These are phyloP conservation scores for Coprinopsis strossmayeri DNA, from an alignment of 768 basidiomycete genomes.

Conservation along the genomic window DNA sequence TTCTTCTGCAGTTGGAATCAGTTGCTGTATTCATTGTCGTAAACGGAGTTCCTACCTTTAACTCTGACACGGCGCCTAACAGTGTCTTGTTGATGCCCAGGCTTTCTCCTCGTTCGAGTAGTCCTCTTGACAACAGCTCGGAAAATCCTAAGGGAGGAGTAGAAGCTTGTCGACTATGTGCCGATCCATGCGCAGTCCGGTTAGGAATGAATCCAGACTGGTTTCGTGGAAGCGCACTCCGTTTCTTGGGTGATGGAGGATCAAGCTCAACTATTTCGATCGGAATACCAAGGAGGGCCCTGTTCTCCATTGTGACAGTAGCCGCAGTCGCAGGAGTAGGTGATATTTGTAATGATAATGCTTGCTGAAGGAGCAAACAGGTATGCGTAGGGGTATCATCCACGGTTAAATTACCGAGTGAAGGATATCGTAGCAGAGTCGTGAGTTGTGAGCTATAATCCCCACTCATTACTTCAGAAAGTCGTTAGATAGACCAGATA, in stretches of 20 bases:
- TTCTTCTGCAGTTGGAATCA: slow-evolving; percentile 48
- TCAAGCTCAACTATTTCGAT: slow-evolving; percentile 50
- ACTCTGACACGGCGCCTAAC: slow-evolving; percentile 72
- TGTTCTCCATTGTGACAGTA: slow-evolving; percentile 78
- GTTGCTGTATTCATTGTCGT: not conserved
- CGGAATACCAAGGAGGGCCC: slow-evolving; percentile 67
- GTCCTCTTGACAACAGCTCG: slow-evolving; percentile 65
- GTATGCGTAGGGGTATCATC: slow-evolving; percentile 46
- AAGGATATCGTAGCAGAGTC: slow-evolving; percentile 79
- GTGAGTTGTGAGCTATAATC: slow-evolving; percentile 88
- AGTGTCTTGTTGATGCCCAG: slow-evolving; percentile 81
- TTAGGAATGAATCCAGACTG: slow-evolving; percentile 16
- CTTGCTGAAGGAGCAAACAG: slow-evolving; percentile 76
- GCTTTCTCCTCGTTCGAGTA: slow-evolving; percentile 72
- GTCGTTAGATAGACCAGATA: not conserved
- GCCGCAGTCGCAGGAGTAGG: slow-evolving; percentile 71
- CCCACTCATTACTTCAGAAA: slow-evolving; percentile 55
- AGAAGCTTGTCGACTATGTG: slow-evolving; percentile 33
- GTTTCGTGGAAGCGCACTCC: slow-evolving; percentile 15
- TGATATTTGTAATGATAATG: slow-evolving; percentile 67
- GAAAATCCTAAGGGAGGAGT: slow-evolving; percentile 49
- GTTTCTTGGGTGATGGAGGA: slow-evolving; percentile 15
- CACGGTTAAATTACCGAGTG: slow-evolving; percentile 30
- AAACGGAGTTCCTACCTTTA: slow-evolving; percentile 41
- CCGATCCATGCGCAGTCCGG: slow-evolving; percentile 13